These are phyloP conservation scores for Croton laevigatus DNA, from an alignment of 441 rosid species.

Conservation along the genomic window DNA sequence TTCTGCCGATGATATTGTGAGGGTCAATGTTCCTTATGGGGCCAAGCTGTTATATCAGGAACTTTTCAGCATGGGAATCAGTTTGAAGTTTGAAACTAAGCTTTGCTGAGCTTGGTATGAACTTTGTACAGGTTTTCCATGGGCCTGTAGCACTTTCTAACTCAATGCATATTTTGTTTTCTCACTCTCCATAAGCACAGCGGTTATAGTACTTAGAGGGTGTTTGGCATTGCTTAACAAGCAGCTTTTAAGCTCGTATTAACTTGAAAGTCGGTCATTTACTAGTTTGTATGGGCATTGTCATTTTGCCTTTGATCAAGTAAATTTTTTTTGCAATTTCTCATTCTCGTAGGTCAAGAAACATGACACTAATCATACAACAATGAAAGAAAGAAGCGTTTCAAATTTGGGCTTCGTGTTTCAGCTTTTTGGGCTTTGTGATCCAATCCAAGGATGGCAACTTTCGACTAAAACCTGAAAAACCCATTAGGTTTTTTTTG, in stretches of 20 bases:
- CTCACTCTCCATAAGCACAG: neutral
- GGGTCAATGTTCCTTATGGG: slow-evolving; percentile 73
- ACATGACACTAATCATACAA: neutral
- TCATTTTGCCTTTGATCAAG: neutral
- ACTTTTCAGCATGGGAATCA: slow-evolving; percentile 86
- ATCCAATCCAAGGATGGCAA: neutral
- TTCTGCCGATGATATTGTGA: slow-evolving; percentile 59
- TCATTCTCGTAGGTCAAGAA: neutral
- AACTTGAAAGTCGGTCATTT: no score
- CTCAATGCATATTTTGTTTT: neutral
- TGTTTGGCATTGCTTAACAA: no score
- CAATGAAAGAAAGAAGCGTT: neutral
- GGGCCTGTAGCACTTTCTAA: neutral
- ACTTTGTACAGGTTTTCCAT: neutral
- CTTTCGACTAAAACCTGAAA: neutral
- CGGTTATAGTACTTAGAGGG: neutral
- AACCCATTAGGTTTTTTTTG: neutral
- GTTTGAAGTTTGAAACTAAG: slow-evolving; percentile 61
- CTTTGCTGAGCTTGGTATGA: slow-evolving; percentile 36
- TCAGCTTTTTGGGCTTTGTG: neutral
- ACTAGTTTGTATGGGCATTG: no score
- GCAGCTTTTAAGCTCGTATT: no score
- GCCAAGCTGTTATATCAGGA: slow-evolving; percentile 81
- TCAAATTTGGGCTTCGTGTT: neutral
- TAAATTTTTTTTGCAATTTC: neutral